Base-by-base conservation (phyloP, 306 rosid species). In the Mucuna pruriens region DNA sequence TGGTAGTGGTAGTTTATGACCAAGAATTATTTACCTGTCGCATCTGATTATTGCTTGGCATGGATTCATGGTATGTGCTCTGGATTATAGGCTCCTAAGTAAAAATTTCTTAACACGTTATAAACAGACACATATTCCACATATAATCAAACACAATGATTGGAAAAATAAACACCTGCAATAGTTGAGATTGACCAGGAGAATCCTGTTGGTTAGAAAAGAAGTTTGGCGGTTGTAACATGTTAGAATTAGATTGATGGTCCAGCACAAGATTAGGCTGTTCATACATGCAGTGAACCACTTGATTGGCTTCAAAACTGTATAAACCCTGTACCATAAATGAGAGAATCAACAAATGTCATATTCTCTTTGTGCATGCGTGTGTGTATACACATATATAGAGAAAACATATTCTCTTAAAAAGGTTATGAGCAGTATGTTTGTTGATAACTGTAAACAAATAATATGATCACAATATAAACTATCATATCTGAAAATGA, bases 171-270 rank as follows among this genome's bases (percentile, higher is more conserved):
- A 60, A 57, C 81, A 90, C 94, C 87, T 84, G 90, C 33, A 89
- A 25, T n/a, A 86, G 65, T 40, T 82, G 97, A 66, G 90, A 76
- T 29, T 80, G 87, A 83, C 87, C 75, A 58, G 88, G 88, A 75
- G 90, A 82, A 61, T 83, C 87, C 4, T 81, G 91, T 69, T 88
- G 90, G 86, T 65, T 81, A 81, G 92, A 61, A 33, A 83, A 88
- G 82, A 77, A 71, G 88, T 82, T 84, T 8, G 82, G 83, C 2
- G 87, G 86, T 51, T 66, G 92, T 54, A 76, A 84, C 36, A 76
- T 31, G 85, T 69, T 83, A 85, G 87, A 58, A 84, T 85, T 79
- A 65, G 89, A 36, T 49, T 87, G 89, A 82, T 69, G 80, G 72
- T 89, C 88, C 75, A 79, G 62, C 33, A 66, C 80, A 71, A 81